phyloP scores from a whole-genome alignment of 768 basidiomycete species.

The Tricholoma saponaceum region DNA sequence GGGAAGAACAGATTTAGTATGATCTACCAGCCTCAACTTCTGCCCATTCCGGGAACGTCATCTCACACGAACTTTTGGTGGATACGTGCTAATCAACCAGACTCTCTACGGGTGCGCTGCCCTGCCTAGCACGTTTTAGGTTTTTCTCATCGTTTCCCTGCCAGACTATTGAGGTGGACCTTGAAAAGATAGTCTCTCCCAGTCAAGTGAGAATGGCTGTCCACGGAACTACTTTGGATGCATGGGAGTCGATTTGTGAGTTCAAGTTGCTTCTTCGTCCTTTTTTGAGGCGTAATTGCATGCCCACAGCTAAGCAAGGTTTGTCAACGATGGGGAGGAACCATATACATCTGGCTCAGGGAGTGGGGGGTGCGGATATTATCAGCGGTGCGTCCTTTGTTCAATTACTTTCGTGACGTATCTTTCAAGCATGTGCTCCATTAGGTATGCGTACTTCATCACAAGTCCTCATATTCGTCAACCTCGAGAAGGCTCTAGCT shows the following conservation, averaged over 20 bases:
- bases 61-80: slow-evolving; percentile 54
- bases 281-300: not conserved
- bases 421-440: not conserved
- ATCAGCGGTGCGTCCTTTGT: slow-evolving; percentile 60
- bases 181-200: slow-evolving; percentile 51
- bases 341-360: slow-evolving; percentile 90
- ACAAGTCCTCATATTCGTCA: slow-evolving; percentile 77
- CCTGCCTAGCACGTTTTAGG: not conserved
- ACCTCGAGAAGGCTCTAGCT: slow-evolving; percentile 65
- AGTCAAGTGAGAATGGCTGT: slow-evolving; percentile 70
- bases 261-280: slow-evolving; percentile 17
- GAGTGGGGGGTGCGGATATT: slow-evolving; percentile 58
- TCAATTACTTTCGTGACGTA: not conserved
- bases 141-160: not conserved
- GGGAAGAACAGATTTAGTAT: slow-evolving; percentile 64
- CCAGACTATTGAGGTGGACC: slow-evolving; percentile 66
- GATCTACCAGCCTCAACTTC: slow-evolving; percentile 33
- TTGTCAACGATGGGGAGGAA: slow-evolving; percentile 84
- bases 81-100: slow-evolving; percentile 90
- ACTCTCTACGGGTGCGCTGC: slow-evolving; percentile 70
- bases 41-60: slow-evolving; percentile 9
- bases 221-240: slow-evolving; percentile 68
- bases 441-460: slow-evolving; percentile 80
- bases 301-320: slow-evolving; percentile 57
- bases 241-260: slow-evolving; percentile 67